Base-by-base conservation (phyloP, 768 basidiomycete genomes). In the Vararia minispora region DNA sequence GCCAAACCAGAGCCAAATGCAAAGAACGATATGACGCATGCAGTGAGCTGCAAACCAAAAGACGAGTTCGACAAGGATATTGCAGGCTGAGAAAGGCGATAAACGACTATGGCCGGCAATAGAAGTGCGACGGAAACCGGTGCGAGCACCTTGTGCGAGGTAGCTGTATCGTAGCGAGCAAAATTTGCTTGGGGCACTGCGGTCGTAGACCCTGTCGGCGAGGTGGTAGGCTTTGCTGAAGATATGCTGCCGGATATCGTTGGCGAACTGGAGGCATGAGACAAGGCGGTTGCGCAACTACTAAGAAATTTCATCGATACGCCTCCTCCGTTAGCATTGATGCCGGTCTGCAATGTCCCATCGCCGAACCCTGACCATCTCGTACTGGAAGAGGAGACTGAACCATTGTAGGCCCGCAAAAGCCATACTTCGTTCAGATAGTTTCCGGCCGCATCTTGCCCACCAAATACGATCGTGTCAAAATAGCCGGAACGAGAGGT, bases 401-500 rank as follows among this genome's bases (percentile, higher is more conserved):
- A 56, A n/a, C 66, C 78, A 43, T 68, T 65, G 56, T 87, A 88
- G 4, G 81, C 71, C 37, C 86, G 65, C 43, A 89, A 64, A 6
- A 89, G 54, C 86, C 86, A 89, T 9, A 89, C 52, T 40, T 89
- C 86, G 28, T 74, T 69, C 3, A 86, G 63, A 51, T 82, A 77
- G 18, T 63, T 71, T 11, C 85, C 85, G 39, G 61, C 54, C 30
- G 64, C 61, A 52, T 85, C 82, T 47, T 70, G 69, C 28, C 86
- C 86, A 24, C 86, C 86, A 46, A 85, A 89, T 8, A 88, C 72
- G 31, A 89, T 68, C 13, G 74, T 79, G 52, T 89, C 86, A 18
- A 81, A 65, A 14, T 69, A 71, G 14, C 49, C 49, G 17, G 50
- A 53, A 17, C 71, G 65, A 27, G 66, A 57, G 6, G 48, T 46